These are phyloP conservation scores for Collybiopsis luxurians DNA, from an alignment of 768 basidiomycete genomes.

Conservation along the genomic window DNA sequence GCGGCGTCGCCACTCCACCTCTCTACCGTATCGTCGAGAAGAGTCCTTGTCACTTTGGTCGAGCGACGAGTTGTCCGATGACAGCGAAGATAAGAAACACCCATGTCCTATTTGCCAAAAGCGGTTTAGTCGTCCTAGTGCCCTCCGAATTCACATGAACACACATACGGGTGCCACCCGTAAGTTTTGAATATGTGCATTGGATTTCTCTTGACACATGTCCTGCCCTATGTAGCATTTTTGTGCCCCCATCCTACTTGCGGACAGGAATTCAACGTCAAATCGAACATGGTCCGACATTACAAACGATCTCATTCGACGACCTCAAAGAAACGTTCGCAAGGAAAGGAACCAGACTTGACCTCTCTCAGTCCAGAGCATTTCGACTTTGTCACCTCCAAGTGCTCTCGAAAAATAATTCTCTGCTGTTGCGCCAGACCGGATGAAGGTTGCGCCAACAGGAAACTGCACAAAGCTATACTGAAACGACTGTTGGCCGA, in stretches of 20 bases:
- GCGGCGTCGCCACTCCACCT: background rate
- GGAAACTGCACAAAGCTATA: background rate
- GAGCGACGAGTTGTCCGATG: constrained; percentile 19
- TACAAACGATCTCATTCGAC: constrained; percentile 56
- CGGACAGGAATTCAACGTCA: constrained; percentile 77
- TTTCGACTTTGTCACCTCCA: background rate
- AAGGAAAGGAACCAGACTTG: background rate
- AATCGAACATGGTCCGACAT: constrained; percentile 82
- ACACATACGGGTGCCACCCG: constrained; percentile 72
- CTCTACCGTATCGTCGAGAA: background rate
- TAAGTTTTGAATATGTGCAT: constrained; percentile 27
- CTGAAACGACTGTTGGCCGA: background rate
- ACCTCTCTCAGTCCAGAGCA: background rate
- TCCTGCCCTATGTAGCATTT: constrained; percentile 46
- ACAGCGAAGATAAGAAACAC: constrained; percentile 38
- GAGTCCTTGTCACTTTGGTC: constrained; percentile 16
- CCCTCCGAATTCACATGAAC: constrained; percentile 62
- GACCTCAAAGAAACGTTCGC: background rate
- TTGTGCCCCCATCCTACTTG: constrained; percentile 72
- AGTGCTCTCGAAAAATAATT: background rate
- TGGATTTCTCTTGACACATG: background rate
- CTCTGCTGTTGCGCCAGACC: background rate
- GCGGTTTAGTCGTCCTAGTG: constrained; percentile 67
- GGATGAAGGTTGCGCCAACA: background rate
- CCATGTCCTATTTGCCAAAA: constrained; percentile 56